Evolutionary conservation across 768 basidiomycete species (phyloP).

Genomic region (Serpula lacrymans): DNA sequence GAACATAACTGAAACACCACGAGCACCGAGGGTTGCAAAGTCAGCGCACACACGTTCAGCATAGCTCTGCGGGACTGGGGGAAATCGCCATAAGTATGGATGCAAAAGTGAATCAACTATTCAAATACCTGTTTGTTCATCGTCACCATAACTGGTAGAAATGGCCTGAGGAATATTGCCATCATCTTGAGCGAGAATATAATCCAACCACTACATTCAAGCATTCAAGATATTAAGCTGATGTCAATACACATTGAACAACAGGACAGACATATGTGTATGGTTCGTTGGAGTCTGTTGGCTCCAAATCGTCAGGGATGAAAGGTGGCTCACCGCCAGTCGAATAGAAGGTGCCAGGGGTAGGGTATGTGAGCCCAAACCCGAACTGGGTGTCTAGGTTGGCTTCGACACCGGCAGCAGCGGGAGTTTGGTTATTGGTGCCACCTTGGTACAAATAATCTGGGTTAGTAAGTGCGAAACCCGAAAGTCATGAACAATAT

Average conservation of each 20-base stretch:
- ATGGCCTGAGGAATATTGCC: slow-evolving; percentile 61
- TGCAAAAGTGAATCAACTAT: neutral
- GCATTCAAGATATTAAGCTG: neutral
- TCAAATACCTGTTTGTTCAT: slow-evolving; percentile 71
- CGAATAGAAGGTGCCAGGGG: slow-evolving; percentile 55
- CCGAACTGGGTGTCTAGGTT: slow-evolving; percentile 67
- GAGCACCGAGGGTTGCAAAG: slow-evolving; percentile 66
- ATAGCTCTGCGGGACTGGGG: slow-evolving; percentile 53
- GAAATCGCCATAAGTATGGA: too few species aligned
- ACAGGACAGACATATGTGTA: slow-evolving; percentile 35
- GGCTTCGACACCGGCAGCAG: slow-evolving; percentile 58
- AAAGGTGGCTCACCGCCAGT: slow-evolving; percentile 63
- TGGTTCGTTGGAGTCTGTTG: slow-evolving; percentile 47
- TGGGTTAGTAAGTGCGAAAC: slow-evolving; percentile 7
- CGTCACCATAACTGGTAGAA: slow-evolving; percentile 71
- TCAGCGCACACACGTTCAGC: slow-evolving; percentile 55
- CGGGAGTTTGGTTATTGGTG: slow-evolving; percentile 52
- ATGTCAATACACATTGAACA: neutral
- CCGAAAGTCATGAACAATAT: slow-evolving; percentile 1
- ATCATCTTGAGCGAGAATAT: slow-evolving; percentile 41
- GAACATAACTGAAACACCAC: slow-evolving; percentile 64
- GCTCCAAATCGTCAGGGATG: slow-evolving; percentile 40
- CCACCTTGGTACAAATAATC: slow-evolving; percentile 42
- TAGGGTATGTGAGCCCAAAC: slow-evolving; percentile 62
- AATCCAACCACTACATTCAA: slow-evolving; percentile 56